Evolutionary conservation across 495 filamentous ascomycete genomes (phyloP).

Genomic region (Podospora pseudopauciseta): DNA sequence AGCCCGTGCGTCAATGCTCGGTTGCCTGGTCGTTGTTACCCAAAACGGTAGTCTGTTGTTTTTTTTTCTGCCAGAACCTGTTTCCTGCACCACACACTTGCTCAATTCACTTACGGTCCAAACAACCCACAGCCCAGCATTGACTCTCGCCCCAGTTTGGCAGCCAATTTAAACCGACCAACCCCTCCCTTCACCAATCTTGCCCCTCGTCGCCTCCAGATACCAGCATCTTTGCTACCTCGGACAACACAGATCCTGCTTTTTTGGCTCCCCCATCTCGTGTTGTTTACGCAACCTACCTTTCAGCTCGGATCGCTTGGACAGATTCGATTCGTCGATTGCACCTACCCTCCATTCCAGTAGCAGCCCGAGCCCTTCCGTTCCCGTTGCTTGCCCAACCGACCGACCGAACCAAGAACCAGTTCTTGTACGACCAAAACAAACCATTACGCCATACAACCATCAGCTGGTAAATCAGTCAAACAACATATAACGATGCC

Average conservation of each 20-base stretch:
- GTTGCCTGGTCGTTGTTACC: slow-evolving; percentile 29
- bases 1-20: slow-evolving; percentile 10
- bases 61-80: slow-evolving; percentile 6
- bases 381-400: slow-evolving; percentile 4
- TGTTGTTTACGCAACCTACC: slow-evolving; percentile 9
- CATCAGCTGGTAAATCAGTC: not conserved
- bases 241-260: not conserved
- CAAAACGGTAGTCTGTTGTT: slow-evolving; percentile 29
- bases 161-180: not conserved
- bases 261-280: not conserved
- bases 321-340: slow-evolving; percentile 2
- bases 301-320: not conserved
- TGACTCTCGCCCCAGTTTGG: not conserved
- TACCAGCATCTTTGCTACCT: not conserved
- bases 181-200: not conserved
- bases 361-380: not conserved
- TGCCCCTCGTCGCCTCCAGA: not conserved
- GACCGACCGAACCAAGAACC: not conserved
- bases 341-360: not conserved
- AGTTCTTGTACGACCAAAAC: not conserved
- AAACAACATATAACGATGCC: slow-evolving; percentile 25
- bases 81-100: not conserved
- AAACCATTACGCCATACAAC: not conserved
- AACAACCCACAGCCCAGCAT: not conserved
- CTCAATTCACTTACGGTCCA: not conserved